Conservation (phyloP, 257 asterid species). For the Solanum chilense region DNA sequence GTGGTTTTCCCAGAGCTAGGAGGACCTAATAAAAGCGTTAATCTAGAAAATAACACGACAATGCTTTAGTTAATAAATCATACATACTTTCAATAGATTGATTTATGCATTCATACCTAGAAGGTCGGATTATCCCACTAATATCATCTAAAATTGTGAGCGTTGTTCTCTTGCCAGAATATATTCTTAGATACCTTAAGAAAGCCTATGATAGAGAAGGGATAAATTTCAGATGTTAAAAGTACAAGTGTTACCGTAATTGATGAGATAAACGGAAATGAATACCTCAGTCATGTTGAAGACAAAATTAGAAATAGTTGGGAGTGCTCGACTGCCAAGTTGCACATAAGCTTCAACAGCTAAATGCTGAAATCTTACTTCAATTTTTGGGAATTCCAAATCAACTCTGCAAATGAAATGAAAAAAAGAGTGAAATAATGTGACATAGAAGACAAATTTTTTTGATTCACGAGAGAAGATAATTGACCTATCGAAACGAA, state of each 20-base stretch:
- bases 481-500: slow-evolving; percentile 62
- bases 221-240: slow-evolving; percentile 12
- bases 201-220: slow-evolving; percentile 35
- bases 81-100: background rate
- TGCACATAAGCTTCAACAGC: slow-evolving; percentile 65
- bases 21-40: slow-evolving; percentile 85
- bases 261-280: background rate
- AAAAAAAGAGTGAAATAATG: too few relatives aligned
- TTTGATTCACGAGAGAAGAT: background rate
- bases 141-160: slow-evolving; percentile 66
- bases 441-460: background rate
- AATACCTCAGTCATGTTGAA: slow-evolving; percentile 83
- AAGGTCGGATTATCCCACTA: slow-evolving; percentile 89
- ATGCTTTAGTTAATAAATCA: background rate
- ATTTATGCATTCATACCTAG: slow-evolving; percentile 51
- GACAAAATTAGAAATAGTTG: slow-evolving; percentile 81
- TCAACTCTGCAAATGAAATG: slow-evolving; percentile 53
- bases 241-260: background rate
- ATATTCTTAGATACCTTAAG: slow-evolving; percentile 53
- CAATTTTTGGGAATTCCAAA: slow-evolving; percentile 82
- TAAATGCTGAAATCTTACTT: slow-evolving; percentile 74
- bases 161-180: slow-evolving; percentile 51
- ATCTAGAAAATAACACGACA: slow-evolving; percentile 34
- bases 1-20: slow-evolving; percentile 99
- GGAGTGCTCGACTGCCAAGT: slow-evolving; percentile 89